Evolutionary conservation across 2,329 filamentous ascomycete species (phyloP).

Genomic region (Chaetomiaceae sp.): DNA sequence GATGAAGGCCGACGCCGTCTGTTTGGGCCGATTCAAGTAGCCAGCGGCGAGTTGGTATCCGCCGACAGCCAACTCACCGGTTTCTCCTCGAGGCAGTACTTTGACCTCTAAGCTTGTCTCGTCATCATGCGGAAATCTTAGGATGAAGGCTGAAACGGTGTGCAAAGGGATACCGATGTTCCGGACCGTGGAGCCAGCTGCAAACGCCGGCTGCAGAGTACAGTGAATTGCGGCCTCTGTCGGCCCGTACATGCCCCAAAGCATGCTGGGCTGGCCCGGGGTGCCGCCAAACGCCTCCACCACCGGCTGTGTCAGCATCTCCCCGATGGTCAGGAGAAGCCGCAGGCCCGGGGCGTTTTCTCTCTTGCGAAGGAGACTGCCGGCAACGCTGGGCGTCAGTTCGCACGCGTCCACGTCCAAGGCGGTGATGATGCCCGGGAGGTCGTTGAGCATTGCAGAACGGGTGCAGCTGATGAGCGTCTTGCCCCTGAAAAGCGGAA

Average conservation of each 20-base stretch:
- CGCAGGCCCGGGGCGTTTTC: constrained; percentile 61
- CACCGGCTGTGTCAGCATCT: constrained; percentile 79
- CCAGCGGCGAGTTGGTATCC: constrained; percentile 73
- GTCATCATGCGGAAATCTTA: constrained; percentile 42
- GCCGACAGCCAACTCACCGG: constrained; percentile 77
- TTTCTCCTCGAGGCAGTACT: constrained; percentile 59
- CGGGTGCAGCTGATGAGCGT: constrained; percentile 71
- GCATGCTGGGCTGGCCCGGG: constrained; percentile 49
- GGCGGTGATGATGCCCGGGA: constrained; percentile 59
- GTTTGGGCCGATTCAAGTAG: constrained; percentile 76
- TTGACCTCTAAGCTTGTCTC: constrained; percentile 34
- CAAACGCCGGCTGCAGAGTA: constrained; percentile 64
- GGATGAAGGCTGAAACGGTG: constrained; percentile 73
- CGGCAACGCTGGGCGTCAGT: constrained; percentile 81
- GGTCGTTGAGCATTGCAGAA: constrained; percentile 65
- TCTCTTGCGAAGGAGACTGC: constrained; percentile 67
- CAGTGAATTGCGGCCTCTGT: constrained; percentile 90
- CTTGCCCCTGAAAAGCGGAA: constrained; percentile 67
- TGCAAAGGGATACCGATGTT: constrained; percentile 75
- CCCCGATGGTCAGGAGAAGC: constrained; percentile 79
- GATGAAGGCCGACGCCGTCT: constrained; percentile 69
- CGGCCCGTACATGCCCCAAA: constrained; percentile 93
- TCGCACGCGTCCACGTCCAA: constrained; percentile 78
- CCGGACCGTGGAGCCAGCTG: constrained; percentile 50
- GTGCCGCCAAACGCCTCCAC: constrained; percentile 70